Percentiles rank a stretch among this genome's conserved stretches.
These are phyloP conservation scores for Fusarium sp. DNA, from an alignment of 2,329 filamentous ascomycete species.

Conservation along the genomic window DNA sequence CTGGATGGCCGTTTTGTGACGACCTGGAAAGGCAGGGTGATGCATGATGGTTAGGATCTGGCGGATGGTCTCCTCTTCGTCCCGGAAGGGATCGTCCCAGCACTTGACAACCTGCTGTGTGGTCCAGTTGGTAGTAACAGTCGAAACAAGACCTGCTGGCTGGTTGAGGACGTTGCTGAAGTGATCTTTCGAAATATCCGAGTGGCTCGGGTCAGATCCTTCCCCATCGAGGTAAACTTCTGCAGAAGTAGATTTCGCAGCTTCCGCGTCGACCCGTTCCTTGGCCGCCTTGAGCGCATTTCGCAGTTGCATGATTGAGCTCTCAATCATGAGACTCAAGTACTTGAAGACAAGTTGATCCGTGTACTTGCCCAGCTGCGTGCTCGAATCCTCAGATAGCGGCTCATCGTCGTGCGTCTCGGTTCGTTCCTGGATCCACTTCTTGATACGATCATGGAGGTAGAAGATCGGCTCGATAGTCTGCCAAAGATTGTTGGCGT, in stretches of 20 bases:
- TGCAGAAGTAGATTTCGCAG: constrained; percentile 64
- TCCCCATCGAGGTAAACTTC: constrained; percentile 79
- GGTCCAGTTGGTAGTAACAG: constrained; percentile 47
- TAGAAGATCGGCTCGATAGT: constrained; percentile 85
- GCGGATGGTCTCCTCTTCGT: constrained; percentile 79
- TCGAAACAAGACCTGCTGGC: constrained; percentile 44
- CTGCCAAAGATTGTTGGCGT: constrained; percentile 72
- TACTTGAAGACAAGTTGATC: constrained; percentile 90
- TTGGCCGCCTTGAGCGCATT: constrained; percentile 69
- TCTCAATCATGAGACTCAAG: constrained; percentile 86
- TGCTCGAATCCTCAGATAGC: constrained; percentile 29
- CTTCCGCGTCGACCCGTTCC: constrained; percentile 46
- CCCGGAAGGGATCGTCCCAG: constrained; percentile 77
- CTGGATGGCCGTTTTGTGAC: constrained; percentile 76
- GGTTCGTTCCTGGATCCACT: constrained; percentile 77
- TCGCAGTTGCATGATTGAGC: constrained; percentile 85
- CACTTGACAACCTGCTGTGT: constrained; percentile 46
- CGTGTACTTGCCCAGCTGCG: constrained; percentile 72
- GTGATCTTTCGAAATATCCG: constrained; percentile 82
- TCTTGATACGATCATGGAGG: constrained; percentile 55
- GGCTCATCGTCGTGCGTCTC: constrained; percentile 33
- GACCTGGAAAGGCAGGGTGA: constrained; percentile 80
- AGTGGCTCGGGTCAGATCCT: constrained; percentile 79
- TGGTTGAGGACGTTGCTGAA: constrained; percentile 74
- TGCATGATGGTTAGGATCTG: constrained; percentile 84